Evolutionary conservation across 768 basidiomycete genomes (phyloP).

Genomic region (Paxillus rubicundulus): DNA sequence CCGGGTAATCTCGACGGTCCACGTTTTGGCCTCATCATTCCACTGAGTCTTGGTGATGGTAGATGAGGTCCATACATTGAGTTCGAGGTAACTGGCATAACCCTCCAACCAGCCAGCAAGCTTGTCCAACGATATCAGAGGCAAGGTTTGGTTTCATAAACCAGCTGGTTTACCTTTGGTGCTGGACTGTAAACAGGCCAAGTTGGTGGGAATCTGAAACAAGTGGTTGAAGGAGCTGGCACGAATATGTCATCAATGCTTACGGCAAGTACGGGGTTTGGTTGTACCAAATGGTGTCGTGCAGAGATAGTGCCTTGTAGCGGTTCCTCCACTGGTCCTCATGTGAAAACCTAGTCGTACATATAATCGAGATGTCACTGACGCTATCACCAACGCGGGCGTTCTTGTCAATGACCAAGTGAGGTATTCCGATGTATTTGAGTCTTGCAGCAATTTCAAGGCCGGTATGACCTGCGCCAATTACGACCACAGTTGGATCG

Average conservation of each 20-base stretch:
- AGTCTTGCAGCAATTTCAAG: conserved; percentile 60
- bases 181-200: conserved; percentile 52
- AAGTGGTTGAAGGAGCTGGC: not conserved
- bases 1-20: conserved; percentile 40
- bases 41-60: conserved; percentile 34
- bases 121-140: conserved; percentile 22
- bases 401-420: conserved; percentile 54
- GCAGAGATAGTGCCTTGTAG: conserved; percentile 55
- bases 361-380: not conserved
- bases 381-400: conserved; percentile 46
- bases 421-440: conserved; percentile 51
- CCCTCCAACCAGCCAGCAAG: conserved; percentile 61
- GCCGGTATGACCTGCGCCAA: conserved; percentile 69
- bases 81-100: conserved; percentile 54
- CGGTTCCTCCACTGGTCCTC: conserved; percentile 45
- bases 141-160: not conserved
- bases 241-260: conserved; percentile 13
- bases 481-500: conserved; percentile 57
- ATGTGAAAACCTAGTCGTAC: not conserved
- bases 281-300: conserved; percentile 48
- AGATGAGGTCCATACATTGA: conserved; percentile 59
- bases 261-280: conserved; percentile 54
- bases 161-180: conserved; percentile 33
- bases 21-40: conserved; percentile 36
- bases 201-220: conserved; percentile 45